Percentiles rank a stretch among this genome's conserved stretches.
Evolutionary conservation across 2,329 filamentous ascomycete species (phyloP).

Genomic region (Apiospora koreana): DNA sequence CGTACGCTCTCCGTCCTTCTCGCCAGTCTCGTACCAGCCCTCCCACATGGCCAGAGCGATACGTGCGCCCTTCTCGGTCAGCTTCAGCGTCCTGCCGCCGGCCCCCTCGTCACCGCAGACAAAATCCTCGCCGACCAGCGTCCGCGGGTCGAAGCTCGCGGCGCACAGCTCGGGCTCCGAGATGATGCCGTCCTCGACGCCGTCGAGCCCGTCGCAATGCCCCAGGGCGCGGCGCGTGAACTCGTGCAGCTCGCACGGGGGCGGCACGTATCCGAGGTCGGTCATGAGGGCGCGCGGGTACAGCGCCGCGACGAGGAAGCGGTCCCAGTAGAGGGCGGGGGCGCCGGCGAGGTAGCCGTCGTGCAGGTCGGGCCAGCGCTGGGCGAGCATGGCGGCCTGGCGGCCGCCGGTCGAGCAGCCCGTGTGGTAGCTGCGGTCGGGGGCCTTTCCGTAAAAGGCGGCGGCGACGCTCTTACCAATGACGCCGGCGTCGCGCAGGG

Average conservation of each 20-base stretch:
- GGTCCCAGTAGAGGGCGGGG: not conserved
- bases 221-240: not conserved
- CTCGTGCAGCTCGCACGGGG: not conserved
- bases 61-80: not conserved
- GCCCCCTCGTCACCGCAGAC: not conserved
- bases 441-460: not conserved
- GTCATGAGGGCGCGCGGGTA: not conserved
- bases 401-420: conserved; percentile 10
- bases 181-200: not conserved
- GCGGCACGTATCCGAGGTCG: conserved; percentile 3
- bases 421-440: not conserved
- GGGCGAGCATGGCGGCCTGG: conserved; percentile 11
- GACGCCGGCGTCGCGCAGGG: conserved; percentile 7
- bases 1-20: not conserved
- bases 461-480: not conserved
- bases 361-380: not conserved
- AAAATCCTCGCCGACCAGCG: not conserved
- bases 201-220: not conserved
- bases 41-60: not conserved
- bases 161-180: not conserved
- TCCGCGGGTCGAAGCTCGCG: not conserved
- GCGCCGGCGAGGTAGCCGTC: conserved; percentile 10
- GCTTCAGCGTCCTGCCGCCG: not conserved
- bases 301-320: not conserved
- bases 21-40: not conserved